Evolutionary conservation across 306 rosid species (phyloP).

Genomic region (Cucumis hystrix): DNA sequence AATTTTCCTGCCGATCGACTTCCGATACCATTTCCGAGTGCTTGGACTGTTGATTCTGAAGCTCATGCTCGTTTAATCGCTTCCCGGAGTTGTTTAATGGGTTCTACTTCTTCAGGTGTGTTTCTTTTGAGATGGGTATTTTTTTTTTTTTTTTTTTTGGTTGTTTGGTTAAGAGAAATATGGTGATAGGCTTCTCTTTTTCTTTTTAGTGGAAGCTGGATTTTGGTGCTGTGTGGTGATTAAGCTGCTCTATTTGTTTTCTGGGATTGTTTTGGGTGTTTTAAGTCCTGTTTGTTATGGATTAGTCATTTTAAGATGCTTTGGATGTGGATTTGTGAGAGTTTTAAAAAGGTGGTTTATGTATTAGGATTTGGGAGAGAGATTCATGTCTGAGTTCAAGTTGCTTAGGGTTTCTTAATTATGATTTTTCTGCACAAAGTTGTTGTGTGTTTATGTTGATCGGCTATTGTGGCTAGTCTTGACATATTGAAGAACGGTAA

Average conservation of each 20-base stretch:
- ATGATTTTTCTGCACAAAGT: neutral
- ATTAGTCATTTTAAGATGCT: neutral
- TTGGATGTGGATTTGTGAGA: neutral
- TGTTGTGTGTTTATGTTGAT: neutral
- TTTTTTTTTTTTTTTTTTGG: neutral
- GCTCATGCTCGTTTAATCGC: neutral
- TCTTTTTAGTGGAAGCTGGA: neutral
- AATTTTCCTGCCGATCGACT: neutral
- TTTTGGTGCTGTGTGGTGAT: neutral
- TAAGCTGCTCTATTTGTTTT: neutral
- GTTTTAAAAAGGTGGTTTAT: neutral
- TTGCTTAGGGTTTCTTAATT: slow-evolving; percentile 5
- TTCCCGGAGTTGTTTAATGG: neutral
- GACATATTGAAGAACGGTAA: neutral
- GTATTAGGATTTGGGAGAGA: neutral
- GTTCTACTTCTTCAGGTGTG: slow-evolving; percentile 4
- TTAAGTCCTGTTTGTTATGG: neutral
- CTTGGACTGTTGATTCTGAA: neutral
- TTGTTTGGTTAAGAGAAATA: neutral
- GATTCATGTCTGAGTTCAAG: neutral
- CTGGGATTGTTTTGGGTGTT: neutral
- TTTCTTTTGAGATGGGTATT: neutral
- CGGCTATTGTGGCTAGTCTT: neutral
- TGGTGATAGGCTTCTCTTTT: neutral
- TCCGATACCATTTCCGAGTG: neutral